A percentile compares a stretch with the other conserved stretches of the same genome.
Evolutionary conservation across 371 early-diverging fungal genomes (phyloP).

Genomic region (Mortierella sp.): DNA sequence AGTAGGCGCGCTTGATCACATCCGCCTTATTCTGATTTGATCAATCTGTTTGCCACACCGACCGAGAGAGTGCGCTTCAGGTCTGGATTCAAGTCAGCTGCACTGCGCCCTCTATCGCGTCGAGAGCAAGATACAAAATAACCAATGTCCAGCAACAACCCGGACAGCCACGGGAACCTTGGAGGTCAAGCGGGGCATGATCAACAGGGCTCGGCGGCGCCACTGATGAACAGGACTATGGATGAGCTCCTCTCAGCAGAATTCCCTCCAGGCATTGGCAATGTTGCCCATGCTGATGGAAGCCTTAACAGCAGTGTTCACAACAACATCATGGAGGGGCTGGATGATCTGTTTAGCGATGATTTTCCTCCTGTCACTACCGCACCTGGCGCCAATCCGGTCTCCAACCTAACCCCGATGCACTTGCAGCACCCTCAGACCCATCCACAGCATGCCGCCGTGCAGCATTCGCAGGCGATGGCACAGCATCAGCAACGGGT

Average conservation of each 20-base stretch:
- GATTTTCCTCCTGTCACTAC: constrained; percentile 22
- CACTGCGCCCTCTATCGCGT: too few relatives aligned
- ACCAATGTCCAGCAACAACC: constrained; percentile 8
- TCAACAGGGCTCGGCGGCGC: constrained; percentile 25
- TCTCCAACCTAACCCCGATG: background rate
- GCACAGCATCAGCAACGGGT: constrained; percentile 18
- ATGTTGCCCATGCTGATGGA: constrained; percentile 16
- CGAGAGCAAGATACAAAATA: too few relatives aligned
- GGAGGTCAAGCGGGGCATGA: constrained; percentile 12
- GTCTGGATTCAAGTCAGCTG: too few relatives aligned
- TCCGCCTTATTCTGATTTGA: too few relatives aligned
- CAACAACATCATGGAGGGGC: constrained; percentile 41
- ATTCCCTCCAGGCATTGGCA: constrained; percentile 40
- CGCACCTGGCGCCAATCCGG: background rate
- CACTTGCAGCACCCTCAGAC: constrained; percentile 4
- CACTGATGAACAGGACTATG: constrained; percentile 37
- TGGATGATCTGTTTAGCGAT: constrained; percentile 48
- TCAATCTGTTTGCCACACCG: too few relatives aligned
- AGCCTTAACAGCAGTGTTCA: constrained; percentile 26
- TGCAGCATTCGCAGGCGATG: constrained; percentile 8
- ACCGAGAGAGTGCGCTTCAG: too few relatives aligned
- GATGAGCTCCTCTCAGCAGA: constrained; percentile 47
- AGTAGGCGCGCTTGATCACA: too few relatives aligned
- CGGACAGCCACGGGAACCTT: constrained; percentile 8
- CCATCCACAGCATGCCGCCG: constrained; percentile 9